Percentiles rank a stretch among this genome's conserved stretches.
phyloP scores from a whole-genome alignment of 179 eudicot genomes.

The Drosera spatulata region DNA sequence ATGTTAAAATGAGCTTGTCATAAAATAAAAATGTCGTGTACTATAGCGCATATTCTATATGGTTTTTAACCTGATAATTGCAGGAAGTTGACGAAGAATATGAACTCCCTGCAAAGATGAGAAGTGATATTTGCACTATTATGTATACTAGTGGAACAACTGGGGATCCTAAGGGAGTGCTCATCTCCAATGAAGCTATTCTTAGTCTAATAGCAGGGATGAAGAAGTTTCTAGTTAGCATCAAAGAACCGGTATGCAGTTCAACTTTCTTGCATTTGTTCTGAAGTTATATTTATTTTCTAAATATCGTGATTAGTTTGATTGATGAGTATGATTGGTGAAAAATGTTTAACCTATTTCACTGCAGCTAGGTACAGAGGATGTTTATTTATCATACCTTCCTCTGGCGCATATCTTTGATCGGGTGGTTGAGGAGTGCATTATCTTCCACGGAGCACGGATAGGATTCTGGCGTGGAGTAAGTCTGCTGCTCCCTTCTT shows the following conservation, averaged over 20 bases:
- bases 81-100: constrained; percentile 59
- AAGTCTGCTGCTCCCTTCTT: constrained; percentile 12
- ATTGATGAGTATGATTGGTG: background rate
- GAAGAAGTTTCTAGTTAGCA: constrained; percentile 37
- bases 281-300: no score
- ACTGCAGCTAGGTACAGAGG: constrained; percentile 46
- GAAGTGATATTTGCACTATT: constrained; percentile 63
- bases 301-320: background rate
- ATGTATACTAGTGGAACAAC: constrained; percentile 37
- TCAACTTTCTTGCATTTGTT: no score
- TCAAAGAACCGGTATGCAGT: constrained; percentile 26
- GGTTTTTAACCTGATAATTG: constrained; percentile 2
- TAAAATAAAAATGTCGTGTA: no score
- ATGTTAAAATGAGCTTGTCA: no score
- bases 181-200: constrained; percentile 74
- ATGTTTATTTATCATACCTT: constrained; percentile 84
- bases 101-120: constrained; percentile 51
- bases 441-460: constrained; percentile 63
- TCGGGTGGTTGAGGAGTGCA: constrained; percentile 68
- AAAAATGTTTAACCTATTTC: constrained; percentile 1
- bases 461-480: constrained; percentile 99
- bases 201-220: constrained; percentile 67
- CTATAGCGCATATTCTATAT: no score
- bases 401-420: constrained; percentile 97
- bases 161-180: constrained; percentile 93